Percentiles rank a stretch among this genome's conserved stretches.
Evolutionary conservation across 2,329 filamentous ascomycete genomes (phyloP).

Genomic region (Colletotrichum melonis): DNA sequence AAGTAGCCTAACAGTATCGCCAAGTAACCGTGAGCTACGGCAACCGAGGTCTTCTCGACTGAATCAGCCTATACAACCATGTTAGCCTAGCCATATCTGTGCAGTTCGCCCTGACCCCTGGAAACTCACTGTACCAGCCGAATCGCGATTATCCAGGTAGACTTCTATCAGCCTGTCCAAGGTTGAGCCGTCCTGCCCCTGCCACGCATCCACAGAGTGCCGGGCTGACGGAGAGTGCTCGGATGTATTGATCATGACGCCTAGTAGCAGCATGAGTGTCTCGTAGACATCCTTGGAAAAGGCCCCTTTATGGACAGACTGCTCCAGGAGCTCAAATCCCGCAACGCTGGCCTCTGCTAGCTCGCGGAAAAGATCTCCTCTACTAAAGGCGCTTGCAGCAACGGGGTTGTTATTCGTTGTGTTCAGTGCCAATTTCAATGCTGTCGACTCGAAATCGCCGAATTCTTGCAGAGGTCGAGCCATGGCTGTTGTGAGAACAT

Average conservation of each 20-base stretch:
- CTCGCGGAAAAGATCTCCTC: slow-evolving; percentile 63
- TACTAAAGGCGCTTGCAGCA: slow-evolving; percentile 76
- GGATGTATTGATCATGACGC: slow-evolving; percentile 87
- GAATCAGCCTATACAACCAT: slow-evolving; percentile 68
- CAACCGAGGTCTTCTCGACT: slow-evolving; percentile 79
- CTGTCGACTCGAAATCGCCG: slow-evolving; percentile 56
- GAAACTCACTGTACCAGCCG: slow-evolving; percentile 73
- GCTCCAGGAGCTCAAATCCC: slow-evolving; percentile 60
- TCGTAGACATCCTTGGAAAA: slow-evolving; percentile 69
- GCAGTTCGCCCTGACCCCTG: not conserved
- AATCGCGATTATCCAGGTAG: slow-evolving; percentile 76
- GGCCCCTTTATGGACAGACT: slow-evolving; percentile 59
- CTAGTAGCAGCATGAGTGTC: slow-evolving; percentile 80
- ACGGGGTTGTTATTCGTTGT: slow-evolving; percentile 83
- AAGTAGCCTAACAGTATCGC: slow-evolving; percentile 87
- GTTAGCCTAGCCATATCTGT: slow-evolving; percentile 30
- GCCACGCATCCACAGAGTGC: slow-evolving; percentile 44
- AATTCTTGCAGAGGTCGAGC: slow-evolving; percentile 47
- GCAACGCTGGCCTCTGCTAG: slow-evolving; percentile 63
- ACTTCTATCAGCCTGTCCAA: slow-evolving; percentile 71
- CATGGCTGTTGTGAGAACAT: slow-evolving; percentile 56
- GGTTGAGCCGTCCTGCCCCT: slow-evolving; percentile 53
- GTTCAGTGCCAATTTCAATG: slow-evolving; percentile 82
- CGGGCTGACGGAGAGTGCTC: slow-evolving; percentile 79
- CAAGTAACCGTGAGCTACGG: slow-evolving; percentile 88